Evolutionary conservation across 192 early-diverging fungal genomes (phyloP).

Genomic region (Coemansia sp.): DNA sequence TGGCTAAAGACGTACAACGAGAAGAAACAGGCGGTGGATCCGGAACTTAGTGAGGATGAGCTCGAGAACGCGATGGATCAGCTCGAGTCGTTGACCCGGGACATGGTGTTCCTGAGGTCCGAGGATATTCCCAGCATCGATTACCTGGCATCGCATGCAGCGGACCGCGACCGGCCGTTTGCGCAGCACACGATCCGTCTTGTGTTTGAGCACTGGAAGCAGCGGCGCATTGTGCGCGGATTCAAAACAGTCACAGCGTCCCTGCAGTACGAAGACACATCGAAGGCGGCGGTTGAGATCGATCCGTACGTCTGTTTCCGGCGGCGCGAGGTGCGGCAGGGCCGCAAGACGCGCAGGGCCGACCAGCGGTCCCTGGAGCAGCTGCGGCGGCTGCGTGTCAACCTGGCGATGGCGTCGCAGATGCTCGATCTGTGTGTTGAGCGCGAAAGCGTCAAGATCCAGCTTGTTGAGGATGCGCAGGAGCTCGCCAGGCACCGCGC

Average conservation of each 20-base stretch:
- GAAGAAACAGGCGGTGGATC: neutral
- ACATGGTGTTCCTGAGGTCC: constrained; percentile 54
- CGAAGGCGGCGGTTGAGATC: constrained; percentile 60
- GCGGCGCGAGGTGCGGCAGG: constrained; percentile 83
- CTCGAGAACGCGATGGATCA: constrained; percentile 81
- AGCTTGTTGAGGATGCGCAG: constrained; percentile 74
- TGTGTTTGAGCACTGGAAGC: constrained; percentile 47
- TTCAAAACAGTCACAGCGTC: constrained; percentile 35
- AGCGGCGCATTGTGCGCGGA: constrained; percentile 20
- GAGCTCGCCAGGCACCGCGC: constrained; percentile 22
- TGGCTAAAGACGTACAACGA: constrained; percentile 60
- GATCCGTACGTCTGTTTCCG: constrained; percentile 98
- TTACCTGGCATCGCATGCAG: constrained; percentile 34
- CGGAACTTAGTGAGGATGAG: constrained; percentile 62
- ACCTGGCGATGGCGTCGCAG: constrained; percentile 74
- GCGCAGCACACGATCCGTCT: constrained; percentile 1
- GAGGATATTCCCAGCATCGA: constrained; percentile 49
- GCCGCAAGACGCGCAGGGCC: constrained; percentile 83
- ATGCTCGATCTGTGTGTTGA: constrained; percentile 78
- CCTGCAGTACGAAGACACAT: constrained; percentile 64
- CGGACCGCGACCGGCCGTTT: constrained; percentile 39
- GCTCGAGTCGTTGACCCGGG: constrained; percentile 70
- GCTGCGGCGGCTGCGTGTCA: constrained; percentile 74
- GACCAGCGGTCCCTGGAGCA: constrained; percentile 88
- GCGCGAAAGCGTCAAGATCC: constrained; percentile 76